A percentile compares a stretch with the other conserved stretches of the same genome.
phyloP scores from a whole-genome alignment of 1,139 yeast species.

The Spathaspora jeffriesii region DNA sequence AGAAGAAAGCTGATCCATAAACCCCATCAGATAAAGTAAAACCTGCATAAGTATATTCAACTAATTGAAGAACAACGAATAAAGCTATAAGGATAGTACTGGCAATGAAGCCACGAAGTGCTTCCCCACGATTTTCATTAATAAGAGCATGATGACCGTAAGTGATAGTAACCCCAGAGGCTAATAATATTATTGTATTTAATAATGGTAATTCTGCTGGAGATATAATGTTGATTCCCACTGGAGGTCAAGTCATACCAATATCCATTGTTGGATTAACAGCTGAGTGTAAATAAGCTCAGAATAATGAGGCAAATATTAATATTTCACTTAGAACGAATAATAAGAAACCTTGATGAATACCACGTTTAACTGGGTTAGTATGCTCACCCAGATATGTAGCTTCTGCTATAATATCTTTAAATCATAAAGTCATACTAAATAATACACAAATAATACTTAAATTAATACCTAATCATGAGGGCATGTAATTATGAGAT shows the following conservation, averaged over 20 bases:
- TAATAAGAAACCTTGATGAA: neutral
- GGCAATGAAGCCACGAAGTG: neutral
- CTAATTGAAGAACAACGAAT: neutral
- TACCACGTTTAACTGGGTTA: neutral
- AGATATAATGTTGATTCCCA: neutral
- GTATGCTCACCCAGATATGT: neutral
- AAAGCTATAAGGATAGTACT: neutral
- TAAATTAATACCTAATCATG: neutral
- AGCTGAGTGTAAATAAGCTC: neutral
- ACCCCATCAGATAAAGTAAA: neutral
- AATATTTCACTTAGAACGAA: constrained; percentile 1
- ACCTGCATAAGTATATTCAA: neutral
- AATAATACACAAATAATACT: neutral
- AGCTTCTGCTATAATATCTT: neutral
- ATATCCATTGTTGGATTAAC: constrained; percentile 1
- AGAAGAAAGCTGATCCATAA: neutral
- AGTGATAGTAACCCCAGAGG: neutral
- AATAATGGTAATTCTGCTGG: neutral
- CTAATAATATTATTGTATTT: neutral
- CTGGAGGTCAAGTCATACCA: neutral
- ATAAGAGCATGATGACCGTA: neutral
- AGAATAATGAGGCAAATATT: constrained; percentile 1
- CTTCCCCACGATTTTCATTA: neutral
- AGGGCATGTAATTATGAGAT: neutral
- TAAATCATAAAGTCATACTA: neutral